A percentile compares a stretch with the other conserved stretches of the same genome.
Conservation (phyloP, 2,329 filamentous ascomycete genomes). For the Penicillium sp. region DNA sequence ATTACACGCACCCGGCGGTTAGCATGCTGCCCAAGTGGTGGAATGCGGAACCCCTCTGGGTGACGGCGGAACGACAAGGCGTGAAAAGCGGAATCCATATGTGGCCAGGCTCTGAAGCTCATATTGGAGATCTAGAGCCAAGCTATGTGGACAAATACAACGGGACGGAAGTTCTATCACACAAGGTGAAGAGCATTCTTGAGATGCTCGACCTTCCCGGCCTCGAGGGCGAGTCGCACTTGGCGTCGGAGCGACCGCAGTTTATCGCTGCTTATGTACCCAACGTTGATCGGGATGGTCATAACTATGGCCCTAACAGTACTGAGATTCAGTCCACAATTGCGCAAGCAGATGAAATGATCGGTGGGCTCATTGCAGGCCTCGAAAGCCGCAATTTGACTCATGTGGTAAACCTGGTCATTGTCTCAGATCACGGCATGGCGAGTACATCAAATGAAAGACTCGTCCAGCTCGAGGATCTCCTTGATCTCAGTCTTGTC, state of each 20-base stretch:
- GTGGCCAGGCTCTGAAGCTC: conserved; percentile 96
- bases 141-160: conserved; percentile 82
- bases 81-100: conserved; percentile 83
- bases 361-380: conserved; percentile 68
- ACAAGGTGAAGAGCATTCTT: conserved; percentile 73
- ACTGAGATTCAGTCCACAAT: conserved; percentile 82
- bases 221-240: conserved; percentile 51
- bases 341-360: conserved; percentile 70
- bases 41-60: conserved; percentile 90
- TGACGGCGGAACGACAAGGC: conserved; percentile 77
- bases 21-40: conserved; percentile 90
- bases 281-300: conserved; percentile 80
- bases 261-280: conserved; percentile 93
- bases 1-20: conserved; percentile 68
- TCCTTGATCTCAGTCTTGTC: conserved; percentile 71
- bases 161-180: conserved; percentile 63
- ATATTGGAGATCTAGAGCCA: conserved; percentile 68
- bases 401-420: conserved; percentile 80
- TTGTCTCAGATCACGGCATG: conserved; percentile 99
- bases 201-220: conserved; percentile 80
- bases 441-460: conserved; percentile 78
- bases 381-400: conserved; percentile 78
- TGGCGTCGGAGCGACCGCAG: conserved; percentile 64
- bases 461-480: conserved; percentile 81
- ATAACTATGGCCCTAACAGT: conserved; percentile 87